Percentiles rank a stretch among this genome's conserved stretches.
Conservation (phyloP, 192 early-diverging fungal genomes). For the Globomyces pollinis-pini region DNA sequence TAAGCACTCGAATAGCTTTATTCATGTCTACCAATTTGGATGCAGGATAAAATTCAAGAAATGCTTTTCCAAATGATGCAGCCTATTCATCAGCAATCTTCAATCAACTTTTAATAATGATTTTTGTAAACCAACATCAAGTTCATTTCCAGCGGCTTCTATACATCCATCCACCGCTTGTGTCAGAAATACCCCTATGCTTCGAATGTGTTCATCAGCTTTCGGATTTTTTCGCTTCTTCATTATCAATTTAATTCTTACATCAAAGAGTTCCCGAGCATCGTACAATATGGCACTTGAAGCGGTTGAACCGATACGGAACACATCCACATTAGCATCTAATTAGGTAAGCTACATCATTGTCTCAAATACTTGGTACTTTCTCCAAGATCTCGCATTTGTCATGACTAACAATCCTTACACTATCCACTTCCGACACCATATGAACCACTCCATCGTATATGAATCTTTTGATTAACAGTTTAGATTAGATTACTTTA, state of each 20-base stretch:
- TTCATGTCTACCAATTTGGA: slow-evolving; percentile 85
- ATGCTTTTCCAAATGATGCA: slow-evolving; percentile 89
- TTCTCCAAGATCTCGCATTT: slow-evolving; percentile 82
- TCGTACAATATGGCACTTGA: slow-evolving; percentile 86
- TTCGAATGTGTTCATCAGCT: slow-evolving; percentile 93
- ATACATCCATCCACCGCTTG: slow-evolving; percentile 87
- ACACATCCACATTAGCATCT: slow-evolving; percentile 72
- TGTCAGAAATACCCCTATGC: slow-evolving; percentile 68
- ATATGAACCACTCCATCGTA: slow-evolving; percentile 77
- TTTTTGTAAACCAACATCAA: slow-evolving; percentile 68
- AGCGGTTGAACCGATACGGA: slow-evolving; percentile 90
- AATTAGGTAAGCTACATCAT: no score
- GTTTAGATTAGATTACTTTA: slow-evolving; percentile 44
- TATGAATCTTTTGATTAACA: slow-evolving; percentile 23
- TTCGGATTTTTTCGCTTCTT: slow-evolving; percentile 70
- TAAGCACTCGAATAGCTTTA: slow-evolving; percentile 76
- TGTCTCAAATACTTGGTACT: slow-evolving; percentile 58
- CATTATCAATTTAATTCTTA: no score
- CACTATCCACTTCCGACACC: slow-evolving; percentile 85
- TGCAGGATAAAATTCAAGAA: slow-evolving; percentile 77
- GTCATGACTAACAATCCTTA: slow-evolving; percentile 76
- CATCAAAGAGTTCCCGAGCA: slow-evolving; percentile 44
- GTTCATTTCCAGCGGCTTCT: slow-evolving; percentile 86
- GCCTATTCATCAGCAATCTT: slow-evolving; percentile 51
- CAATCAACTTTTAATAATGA: slow-evolving; percentile 67